These are phyloP conservation scores for Capronia americana DNA, from an alignment of 2,329 filamentous ascomycete species.

Conservation along the genomic window DNA sequence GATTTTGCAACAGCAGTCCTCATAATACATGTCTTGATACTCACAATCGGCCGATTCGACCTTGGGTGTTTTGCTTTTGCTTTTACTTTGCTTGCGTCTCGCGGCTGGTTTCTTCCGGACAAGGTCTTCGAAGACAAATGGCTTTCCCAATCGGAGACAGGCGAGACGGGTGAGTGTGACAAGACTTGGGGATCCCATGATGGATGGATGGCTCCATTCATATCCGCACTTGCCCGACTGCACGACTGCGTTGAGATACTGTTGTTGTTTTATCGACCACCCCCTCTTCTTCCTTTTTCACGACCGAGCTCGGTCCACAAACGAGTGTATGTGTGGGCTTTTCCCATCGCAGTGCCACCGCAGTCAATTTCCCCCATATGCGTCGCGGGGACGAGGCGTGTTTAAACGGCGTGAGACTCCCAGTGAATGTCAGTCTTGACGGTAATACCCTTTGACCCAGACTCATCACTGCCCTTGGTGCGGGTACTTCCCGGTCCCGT, in stretches of 20 bases:
- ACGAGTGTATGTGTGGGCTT: slow-evolving; percentile 17
- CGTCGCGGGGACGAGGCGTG: slow-evolving; percentile 10
- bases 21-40: slow-evolving; percentile 17
- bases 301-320: slow-evolving; percentile 16
- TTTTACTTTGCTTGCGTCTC: slow-evolving; percentile 15
- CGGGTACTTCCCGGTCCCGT: slow-evolving; percentile 11
- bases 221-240: slow-evolving; percentile 16
- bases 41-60: slow-evolving; percentile 17
- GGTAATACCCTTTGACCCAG: slow-evolving; percentile 7
- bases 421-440: slow-evolving; percentile 19
- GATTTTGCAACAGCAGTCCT: no score
- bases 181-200: slow-evolving; percentile 15
- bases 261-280: slow-evolving; percentile 19
- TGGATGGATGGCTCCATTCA: slow-evolving; percentile 14
- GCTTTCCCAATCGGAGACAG: slow-evolving; percentile 11
- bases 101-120: slow-evolving; percentile 17
- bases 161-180: slow-evolving; percentile 15
- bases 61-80: slow-evolving; percentile 19
- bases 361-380: slow-evolving; percentile 13
- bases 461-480: slow-evolving; percentile 20
- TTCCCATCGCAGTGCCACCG: slow-evolving; percentile 16
- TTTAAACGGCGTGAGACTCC: slow-evolving; percentile 17
- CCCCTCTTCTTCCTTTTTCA: slow-evolving; percentile 15
- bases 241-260: slow-evolving; percentile 13
- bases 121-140: slow-evolving; percentile 8